Evolutionary conservation across 805 yeast genomes (phyloP).

Genomic region (Cyberlindnera mississippiensis): DNA sequence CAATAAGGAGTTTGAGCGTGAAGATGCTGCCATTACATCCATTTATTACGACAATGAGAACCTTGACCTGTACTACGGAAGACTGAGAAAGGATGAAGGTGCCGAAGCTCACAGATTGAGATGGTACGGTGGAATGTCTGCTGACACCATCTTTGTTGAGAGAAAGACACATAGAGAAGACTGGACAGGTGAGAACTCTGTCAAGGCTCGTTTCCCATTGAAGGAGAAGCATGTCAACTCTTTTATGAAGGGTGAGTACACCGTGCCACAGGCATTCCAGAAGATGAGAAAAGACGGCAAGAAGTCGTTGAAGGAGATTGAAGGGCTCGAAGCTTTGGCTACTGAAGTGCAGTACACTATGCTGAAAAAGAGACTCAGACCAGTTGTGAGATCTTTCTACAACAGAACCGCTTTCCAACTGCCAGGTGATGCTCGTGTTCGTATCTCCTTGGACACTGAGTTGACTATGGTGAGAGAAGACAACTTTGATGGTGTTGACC

Average conservation of each 20-base stretch:
- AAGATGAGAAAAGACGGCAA: constrained; percentile 92
- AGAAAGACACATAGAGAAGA: constrained; percentile 98
- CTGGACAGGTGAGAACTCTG: constrained; percentile 99
- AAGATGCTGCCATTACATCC: constrained; percentile 95
- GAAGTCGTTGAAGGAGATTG: constrained; percentile 82
- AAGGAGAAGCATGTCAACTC: constrained; percentile 89
- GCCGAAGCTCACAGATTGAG: constrained; percentile 97
- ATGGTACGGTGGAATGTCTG: constrained; percentile 98
- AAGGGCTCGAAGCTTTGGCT: constrained; percentile 87
- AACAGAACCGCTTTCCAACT: constrained; percentile 98
- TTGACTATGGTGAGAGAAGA: constrained; percentile 97
- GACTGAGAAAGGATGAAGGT: constrained; percentile 95
- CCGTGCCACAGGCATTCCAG: constrained; percentile 86
- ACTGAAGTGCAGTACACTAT: constrained; percentile 90
- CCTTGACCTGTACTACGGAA: constrained; percentile 89
- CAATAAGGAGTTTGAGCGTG: constrained; percentile 90
- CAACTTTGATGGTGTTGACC: constrained; percentile 86
- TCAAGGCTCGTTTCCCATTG: constrained; percentile 90
- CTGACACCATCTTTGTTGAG: constrained; percentile 91
- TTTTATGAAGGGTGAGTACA: constrained; percentile 76
- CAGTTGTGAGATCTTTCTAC: constrained; percentile 93
- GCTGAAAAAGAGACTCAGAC: constrained; percentile 78
- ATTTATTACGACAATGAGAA: constrained; percentile 90
- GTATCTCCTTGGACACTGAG: constrained; percentile 97
- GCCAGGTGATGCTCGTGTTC: constrained; percentile 98